Base-by-base conservation (phyloP, 2,329 filamentous ascomycete genomes). In the Neophaeococcomyces aloes region DNA sequence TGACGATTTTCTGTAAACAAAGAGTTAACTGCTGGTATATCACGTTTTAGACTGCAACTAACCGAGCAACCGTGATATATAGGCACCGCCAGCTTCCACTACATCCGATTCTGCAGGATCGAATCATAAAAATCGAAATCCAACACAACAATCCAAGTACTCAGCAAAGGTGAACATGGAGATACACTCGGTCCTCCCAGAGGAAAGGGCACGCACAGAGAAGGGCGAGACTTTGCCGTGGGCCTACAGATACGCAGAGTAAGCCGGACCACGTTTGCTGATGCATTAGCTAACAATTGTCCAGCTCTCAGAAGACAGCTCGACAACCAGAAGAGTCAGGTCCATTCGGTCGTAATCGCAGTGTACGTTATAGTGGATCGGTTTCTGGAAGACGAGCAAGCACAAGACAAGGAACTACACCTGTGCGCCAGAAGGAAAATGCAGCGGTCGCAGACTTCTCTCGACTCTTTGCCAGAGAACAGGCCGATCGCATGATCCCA, bases 191-290 rank as follows among this genome's bases (percentile, higher is more conserved):
- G 77, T 81, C 8, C 76, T 77, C 27, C 74, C 74, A 42, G 69
- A 75, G 53, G 78, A 81, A 60, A 72, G 76, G 55, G 75, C 74
- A 25, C 66, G 69, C 55, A 75, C 79, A 56, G 69, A 72, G 42
- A 70, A 71, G 38, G 76, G 77, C 38, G 72, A 74, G 53, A 65
- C 68, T 42, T 57, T 81, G 38, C 77, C 78, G n/a, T 81, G 75
- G 76, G 76, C 67, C 13, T 76, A 76, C 58, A 71, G 78, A 50
- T 76, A 71, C 56, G 72, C 74, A 59, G 74, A 78, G 74, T 78
- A 61, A 65, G 72, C 66, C 13, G 29, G 11, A 33, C 36, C 42
- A 25, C 27, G 14, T 14, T 18, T 23, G 25, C 35, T 19, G n/a
- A n/a, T 38, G 37, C 37, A 36, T 37, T 46, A 14, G 10, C 54